Conservation (phyloP, 108 stramenopile genomes). For the Chaetoceros tenuissimus region DNA sequence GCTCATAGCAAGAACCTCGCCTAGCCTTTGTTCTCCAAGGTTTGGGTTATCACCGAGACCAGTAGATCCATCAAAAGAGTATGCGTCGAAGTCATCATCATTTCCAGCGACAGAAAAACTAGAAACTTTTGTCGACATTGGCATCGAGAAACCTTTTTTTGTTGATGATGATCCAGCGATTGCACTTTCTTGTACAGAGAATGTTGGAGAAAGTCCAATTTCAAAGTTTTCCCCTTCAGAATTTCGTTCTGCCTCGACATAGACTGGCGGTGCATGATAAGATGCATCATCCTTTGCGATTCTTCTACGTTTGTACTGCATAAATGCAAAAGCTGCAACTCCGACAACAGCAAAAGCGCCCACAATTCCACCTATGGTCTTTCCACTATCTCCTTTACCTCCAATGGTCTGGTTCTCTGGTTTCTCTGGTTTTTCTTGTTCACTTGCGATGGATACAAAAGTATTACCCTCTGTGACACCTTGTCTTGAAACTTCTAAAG, state of each 20-base stretch:
- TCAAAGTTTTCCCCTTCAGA: neutral
- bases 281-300: neutral
- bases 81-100: neutral
- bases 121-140: neutral
- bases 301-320: constrained; percentile 4
- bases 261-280: neutral
- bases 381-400: neutral
- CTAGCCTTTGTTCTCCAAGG: neutral
- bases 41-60: neutral
- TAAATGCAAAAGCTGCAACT: neutral
- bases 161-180: neutral
- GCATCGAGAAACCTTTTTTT: neutral
- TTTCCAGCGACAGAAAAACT: neutral
- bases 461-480: no score
- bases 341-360: neutral
- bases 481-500: no score
- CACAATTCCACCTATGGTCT: neutral
- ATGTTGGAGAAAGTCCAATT: neutral
- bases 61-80: neutral
- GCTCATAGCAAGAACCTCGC: neutral
- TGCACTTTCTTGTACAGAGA: neutral
- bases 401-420: no score
- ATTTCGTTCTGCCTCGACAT: neutral
- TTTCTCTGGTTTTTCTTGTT: no score
- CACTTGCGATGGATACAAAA: no score